These are phyloP conservation scores for Geotrichum reessii DNA, from an alignment of 1,139 yeast genomes.

Conservation along the genomic window DNA sequence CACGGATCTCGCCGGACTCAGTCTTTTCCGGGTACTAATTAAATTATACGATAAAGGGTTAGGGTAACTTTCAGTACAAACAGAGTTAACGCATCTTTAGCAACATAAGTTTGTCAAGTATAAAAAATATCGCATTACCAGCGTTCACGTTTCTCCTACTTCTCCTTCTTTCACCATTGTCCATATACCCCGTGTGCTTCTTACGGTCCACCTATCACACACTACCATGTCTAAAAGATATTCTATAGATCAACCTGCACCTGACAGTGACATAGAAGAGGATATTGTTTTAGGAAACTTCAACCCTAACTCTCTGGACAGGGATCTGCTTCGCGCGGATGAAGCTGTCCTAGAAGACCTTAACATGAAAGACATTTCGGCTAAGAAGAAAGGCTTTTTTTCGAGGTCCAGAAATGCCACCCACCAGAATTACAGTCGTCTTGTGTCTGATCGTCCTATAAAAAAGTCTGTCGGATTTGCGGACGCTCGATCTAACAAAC, in stretches of 20 bases:
- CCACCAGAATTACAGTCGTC: constrained; percentile 12
- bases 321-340: constrained; percentile 29
- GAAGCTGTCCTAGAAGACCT: constrained; percentile 29
- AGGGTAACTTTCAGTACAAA: neutral
- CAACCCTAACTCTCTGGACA: constrained; percentile 26
- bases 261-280: constrained; percentile 25
- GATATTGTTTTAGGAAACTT: constrained; percentile 28
- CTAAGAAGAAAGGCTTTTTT: constrained; percentile 6
- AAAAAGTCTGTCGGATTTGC: constrained; percentile 19
- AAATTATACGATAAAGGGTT: neutral
- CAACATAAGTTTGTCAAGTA: neutral
- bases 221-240: constrained; percentile 24
- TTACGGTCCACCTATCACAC: neutral
- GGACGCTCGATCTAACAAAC: constrained; percentile 1
- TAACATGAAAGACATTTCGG: constrained; percentile 14
- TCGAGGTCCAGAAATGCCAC: constrained; percentile 6
- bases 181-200: neutral
- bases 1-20: too few relatives aligned
- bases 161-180: neutral
- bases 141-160: neutral
- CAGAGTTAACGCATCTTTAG: neutral
- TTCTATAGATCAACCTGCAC: constrained; percentile 28
- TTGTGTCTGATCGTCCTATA: constrained; percentile 10
- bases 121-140: neutral
- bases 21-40: neutral